Percentiles rank a stretch among this genome's conserved stretches.
Conservation (phyloP, 306 rosid genomes). For the Fagus crenata region DNA sequence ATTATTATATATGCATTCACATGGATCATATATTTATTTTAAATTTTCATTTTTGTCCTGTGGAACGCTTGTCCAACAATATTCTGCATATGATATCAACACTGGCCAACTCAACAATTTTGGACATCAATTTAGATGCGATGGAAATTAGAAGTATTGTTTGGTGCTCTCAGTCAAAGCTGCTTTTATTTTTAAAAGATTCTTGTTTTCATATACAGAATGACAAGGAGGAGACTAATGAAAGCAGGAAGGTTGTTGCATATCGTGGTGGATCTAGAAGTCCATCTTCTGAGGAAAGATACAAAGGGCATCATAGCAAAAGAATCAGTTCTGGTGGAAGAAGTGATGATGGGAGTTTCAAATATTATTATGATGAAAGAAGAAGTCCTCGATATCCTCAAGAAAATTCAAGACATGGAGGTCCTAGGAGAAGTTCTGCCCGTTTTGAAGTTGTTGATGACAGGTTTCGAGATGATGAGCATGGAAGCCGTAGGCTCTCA, state of each 20-base stretch:
- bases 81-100: background rate
- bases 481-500: slow-evolving; percentile 36
- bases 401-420: slow-evolving; percentile 43
- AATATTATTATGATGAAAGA: slow-evolving; percentile 63
- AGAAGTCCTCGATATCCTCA: slow-evolving; percentile 59
- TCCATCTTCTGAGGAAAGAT: slow-evolving; percentile 29
- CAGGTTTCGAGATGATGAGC: slow-evolving; percentile 57
- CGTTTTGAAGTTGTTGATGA: slow-evolving; percentile 83
- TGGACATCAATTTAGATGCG: background rate
- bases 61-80: background rate
- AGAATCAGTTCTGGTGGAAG: slow-evolving; percentile 43
- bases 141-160: slow-evolving; percentile 17
- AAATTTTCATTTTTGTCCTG: background rate
- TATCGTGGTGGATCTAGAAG: slow-evolving; percentile 38
- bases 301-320: slow-evolving; percentile 19
- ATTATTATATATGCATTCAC: background rate
- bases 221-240: slow-evolving; percentile 48
- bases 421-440: slow-evolving; percentile 44
- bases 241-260: slow-evolving; percentile 39
- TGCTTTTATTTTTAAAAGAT: background rate
- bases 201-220: slow-evolving; percentile 41
- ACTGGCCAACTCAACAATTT: background rate
- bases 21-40: background rate
- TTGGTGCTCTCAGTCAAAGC: background rate
- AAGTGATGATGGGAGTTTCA: slow-evolving; percentile 37